Base-by-base conservation (phyloP, 192 early-diverging fungal genomes). In the Umbelopsis isabellina region DNA sequence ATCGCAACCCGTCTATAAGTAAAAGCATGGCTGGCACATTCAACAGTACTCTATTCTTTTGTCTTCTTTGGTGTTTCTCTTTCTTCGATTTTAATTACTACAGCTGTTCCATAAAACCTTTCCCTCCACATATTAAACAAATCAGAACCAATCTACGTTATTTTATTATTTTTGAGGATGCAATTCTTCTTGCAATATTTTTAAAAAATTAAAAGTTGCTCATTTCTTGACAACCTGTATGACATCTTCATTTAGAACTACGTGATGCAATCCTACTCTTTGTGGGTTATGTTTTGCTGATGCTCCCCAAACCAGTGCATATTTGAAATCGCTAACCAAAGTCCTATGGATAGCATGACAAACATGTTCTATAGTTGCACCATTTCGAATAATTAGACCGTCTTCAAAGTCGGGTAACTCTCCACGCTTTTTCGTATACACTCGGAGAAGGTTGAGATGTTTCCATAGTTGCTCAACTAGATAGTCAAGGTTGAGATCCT, bases 211-310 rank as follows among this genome's bases (percentile, higher is more conserved):
- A 50, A 53, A 50, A n/a, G 3, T 41, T 22, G 51, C 51, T 37
- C 33, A 72, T 77, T 89, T 91, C 77, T 84, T 91, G 18, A 91
- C 90, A 66, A 92, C 86, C 75, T 92, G 88, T 44, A 99, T 90
- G 27, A 99, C 96, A 81, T 99, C 97, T 72, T 97, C 97, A 80
- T 97, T 93, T 51, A 96, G 87, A 35, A 95, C 85, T 51, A 90
- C 68, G 70, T 97, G 95, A 10, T 79, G 74, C 21, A 96, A 76
- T 6, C 97, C 96, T 3, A 95, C 97, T 69, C 94, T 89, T 79
- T 99, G 97, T 30, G 97, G 97, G 74, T 90, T 95, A 82, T 99
- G 96, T 76, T 99, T 99, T 65, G 97, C 89, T 16, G 95, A 97
- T 48, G 84, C 88, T 33, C 95, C 85, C 97, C 97, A 99, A 13